phyloP scores from a whole-genome alignment of 2,329 filamentous ascomycete species.

The Fusarium xylarioides region DNA sequence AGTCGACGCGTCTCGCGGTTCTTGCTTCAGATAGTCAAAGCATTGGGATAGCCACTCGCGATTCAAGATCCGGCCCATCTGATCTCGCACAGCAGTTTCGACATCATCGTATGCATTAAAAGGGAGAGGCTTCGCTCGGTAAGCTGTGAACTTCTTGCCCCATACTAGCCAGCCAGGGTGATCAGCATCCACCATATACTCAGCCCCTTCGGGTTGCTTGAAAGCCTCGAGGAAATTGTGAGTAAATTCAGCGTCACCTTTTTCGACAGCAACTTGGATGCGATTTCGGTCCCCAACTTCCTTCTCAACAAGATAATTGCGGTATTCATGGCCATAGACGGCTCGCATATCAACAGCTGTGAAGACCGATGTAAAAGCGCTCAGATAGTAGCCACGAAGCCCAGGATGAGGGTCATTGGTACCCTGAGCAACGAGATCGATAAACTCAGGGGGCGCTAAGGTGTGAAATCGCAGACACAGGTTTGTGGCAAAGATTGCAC shows the following conservation, averaged over 20 bases:
- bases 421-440: slow-evolving; percentile 83
- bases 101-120: slow-evolving; percentile 81
- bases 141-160: slow-evolving; percentile 86
- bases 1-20: slow-evolving; percentile 81
- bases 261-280: slow-evolving; percentile 75
- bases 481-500: slow-evolving; percentile 89
- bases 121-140: slow-evolving; percentile 73
- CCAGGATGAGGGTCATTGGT: slow-evolving; percentile 92
- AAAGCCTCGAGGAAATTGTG: slow-evolving; percentile 81
- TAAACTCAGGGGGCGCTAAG: slow-evolving; percentile 81
- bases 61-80: slow-evolving; percentile 83
- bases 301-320: slow-evolving; percentile 84
- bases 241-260: slow-evolving; percentile 83
- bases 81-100: slow-evolving; percentile 76
- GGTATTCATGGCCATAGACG: slow-evolving; percentile 85
- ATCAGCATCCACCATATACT: slow-evolving; percentile 92
- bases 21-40: slow-evolving; percentile 95
- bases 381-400: slow-evolving; percentile 81
- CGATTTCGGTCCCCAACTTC: slow-evolving; percentile 78
- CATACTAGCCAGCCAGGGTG: slow-evolving; percentile 97
- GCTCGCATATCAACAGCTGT: slow-evolving; percentile 88
- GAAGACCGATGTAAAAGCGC: slow-evolving; percentile 79
- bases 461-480: slow-evolving; percentile 91
- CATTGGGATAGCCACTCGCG: slow-evolving; percentile 86
- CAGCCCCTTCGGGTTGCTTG: slow-evolving; percentile 69